Conservation (phyloP, 2,329 filamentous ascomycete genomes). For the Aureobasidium lini region DNA sequence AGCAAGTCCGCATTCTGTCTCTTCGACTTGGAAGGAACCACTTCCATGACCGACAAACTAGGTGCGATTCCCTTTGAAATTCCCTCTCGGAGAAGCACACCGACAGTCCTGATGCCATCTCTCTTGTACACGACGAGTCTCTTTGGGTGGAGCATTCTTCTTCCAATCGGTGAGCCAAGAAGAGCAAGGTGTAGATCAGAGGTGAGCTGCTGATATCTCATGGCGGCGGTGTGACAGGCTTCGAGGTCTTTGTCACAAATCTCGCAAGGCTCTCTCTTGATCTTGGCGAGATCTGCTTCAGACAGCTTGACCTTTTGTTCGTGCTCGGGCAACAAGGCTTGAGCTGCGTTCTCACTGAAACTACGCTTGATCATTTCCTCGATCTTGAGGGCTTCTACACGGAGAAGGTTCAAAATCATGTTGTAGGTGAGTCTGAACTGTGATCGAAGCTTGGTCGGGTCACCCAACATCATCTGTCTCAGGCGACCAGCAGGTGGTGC, state of each 20-base stretch:
- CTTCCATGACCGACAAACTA: slow-evolving; percentile 69
- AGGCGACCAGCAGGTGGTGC: slow-evolving; percentile 78
- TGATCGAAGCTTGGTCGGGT: slow-evolving; percentile 88
- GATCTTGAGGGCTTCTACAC: slow-evolving; percentile 94
- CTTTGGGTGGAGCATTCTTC: slow-evolving; percentile 67
- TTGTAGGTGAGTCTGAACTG: slow-evolving; percentile 98
- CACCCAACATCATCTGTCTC: slow-evolving; percentile 89
- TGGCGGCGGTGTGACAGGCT: slow-evolving; percentile 70
- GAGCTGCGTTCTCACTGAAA: slow-evolving; percentile 96
- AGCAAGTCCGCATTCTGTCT: slow-evolving; percentile 78
- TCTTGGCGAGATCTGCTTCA: slow-evolving; percentile 82
- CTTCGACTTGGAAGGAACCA: slow-evolving; percentile 59
- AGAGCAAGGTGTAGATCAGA: slow-evolving; percentile 70
- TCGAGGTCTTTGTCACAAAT: slow-evolving; percentile 77
- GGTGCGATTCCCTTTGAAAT: slow-evolving; percentile 59
- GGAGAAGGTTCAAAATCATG: slow-evolving; percentile 94
- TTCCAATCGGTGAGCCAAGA: slow-evolving; percentile 71
- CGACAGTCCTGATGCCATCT: slow-evolving; percentile 73
- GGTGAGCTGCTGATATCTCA: slow-evolving; percentile 74
- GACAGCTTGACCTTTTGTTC: slow-evolving; percentile 90
- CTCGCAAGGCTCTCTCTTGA: slow-evolving; percentile 76
- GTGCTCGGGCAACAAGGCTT: slow-evolving; percentile 87
- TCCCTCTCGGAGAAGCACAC: slow-evolving; percentile 72
- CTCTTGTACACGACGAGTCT: slow-evolving; percentile 74
- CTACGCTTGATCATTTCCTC: slow-evolving; percentile 99